Percentiles rank a stretch among this genome's conserved stretches.
These are phyloP conservation scores for Davidsoniella neocaledoniae DNA, from an alignment of 2,329 filamentous ascomycete genomes.

Conservation along the genomic window DNA sequence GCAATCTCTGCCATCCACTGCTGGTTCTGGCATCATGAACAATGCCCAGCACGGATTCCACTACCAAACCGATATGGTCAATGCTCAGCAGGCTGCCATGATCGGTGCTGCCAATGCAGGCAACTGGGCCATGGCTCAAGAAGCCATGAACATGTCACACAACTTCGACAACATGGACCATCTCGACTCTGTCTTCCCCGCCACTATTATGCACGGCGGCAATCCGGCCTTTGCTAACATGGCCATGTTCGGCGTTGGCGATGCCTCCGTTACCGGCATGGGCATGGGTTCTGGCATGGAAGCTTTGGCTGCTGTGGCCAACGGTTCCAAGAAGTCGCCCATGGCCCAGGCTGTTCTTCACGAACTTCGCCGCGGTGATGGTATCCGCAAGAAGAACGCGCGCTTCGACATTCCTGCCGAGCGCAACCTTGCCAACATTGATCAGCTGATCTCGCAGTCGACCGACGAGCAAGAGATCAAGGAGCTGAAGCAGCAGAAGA, in stretches of 20 bases:
- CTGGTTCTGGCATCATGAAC: constrained; percentile 23
- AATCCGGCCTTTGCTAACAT: constrained; percentile 40
- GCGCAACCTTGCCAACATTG: constrained; percentile 86
- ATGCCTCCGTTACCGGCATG: neutral
- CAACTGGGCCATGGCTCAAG: constrained; percentile 34
- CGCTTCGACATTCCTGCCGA: constrained; percentile 94
- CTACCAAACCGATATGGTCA: neutral
- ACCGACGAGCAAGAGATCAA: constrained; percentile 88
- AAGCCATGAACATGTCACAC: constrained; percentile 47
- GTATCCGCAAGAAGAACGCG: constrained; percentile 97
- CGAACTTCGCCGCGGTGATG: constrained; percentile 61
- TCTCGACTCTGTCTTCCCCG: constrained; percentile 41
- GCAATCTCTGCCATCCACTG: constrained; percentile 46
- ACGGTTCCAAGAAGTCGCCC: constrained; percentile 30
- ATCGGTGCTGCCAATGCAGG: constrained; percentile 32
- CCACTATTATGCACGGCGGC: constrained; percentile 27
- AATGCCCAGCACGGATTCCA: neutral
- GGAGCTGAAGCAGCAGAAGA: constrained; percentile 96
- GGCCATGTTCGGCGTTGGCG: constrained; percentile 33
- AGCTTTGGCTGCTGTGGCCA: constrained; percentile 32
- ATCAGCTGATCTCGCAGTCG: constrained; percentile 74
- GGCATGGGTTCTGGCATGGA: constrained; percentile 19
- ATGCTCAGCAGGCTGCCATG: neutral
- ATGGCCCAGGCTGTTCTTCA: constrained; percentile 20
- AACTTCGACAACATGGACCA: constrained; percentile 46